A percentile compares a stretch with the other conserved stretches of the same genome.
Evolutionary conservation across 2,329 filamentous ascomycete genomes (phyloP).

Genomic region (Penicillium griseofulvum): DNA sequence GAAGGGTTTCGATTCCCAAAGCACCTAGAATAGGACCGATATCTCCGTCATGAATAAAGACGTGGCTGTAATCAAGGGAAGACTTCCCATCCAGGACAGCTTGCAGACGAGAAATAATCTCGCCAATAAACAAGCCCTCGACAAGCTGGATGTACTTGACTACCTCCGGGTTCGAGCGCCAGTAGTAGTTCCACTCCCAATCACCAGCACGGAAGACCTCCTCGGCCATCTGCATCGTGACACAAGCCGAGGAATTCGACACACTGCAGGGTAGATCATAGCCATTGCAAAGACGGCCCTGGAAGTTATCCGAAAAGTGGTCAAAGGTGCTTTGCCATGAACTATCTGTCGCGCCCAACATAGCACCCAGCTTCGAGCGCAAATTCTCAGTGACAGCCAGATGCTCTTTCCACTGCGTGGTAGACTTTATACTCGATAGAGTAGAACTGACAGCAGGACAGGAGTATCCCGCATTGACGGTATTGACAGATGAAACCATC

Average conservation of each 20-base stretch:
- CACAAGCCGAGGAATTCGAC: conserved; percentile 28
- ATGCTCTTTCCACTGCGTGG: conserved; percentile 37
- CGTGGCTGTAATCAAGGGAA: conserved; percentile 33
- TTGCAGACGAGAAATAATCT: conserved; percentile 34
- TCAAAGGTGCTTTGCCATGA: conserved; percentile 39
- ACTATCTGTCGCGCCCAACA: conserved; percentile 31
- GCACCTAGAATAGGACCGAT: conserved; percentile 37
- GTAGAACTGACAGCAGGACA: conserved; percentile 27
- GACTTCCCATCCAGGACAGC: conserved; percentile 25
- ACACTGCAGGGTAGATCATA: conserved; percentile 37
- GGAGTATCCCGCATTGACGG: conserved; percentile 37
- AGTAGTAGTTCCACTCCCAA: conserved; percentile 46
- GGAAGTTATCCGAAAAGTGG: conserved; percentile 44
- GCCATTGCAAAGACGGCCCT: conserved; percentile 41
- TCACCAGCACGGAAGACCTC: conserved; percentile 43
- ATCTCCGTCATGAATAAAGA: conserved; percentile 41
- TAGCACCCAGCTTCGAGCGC: conserved; percentile 29
- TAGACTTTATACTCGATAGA: conserved; percentile 28
- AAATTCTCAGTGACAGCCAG: conserved; percentile 31
- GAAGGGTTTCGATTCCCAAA: conserved; percentile 35
- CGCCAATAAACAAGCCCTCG: conserved; percentile 40
- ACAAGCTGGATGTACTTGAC: conserved; percentile 39
- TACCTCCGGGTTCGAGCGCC: conserved; percentile 35
- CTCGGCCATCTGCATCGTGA: conserved; percentile 32
- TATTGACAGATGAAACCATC: conserved; percentile 37